A percentile compares a stretch with the other conserved stretches of the same genome.
Conservation (phyloP, 306 rosid genomes). For the Psophocarpus tetragonolobus region DNA sequence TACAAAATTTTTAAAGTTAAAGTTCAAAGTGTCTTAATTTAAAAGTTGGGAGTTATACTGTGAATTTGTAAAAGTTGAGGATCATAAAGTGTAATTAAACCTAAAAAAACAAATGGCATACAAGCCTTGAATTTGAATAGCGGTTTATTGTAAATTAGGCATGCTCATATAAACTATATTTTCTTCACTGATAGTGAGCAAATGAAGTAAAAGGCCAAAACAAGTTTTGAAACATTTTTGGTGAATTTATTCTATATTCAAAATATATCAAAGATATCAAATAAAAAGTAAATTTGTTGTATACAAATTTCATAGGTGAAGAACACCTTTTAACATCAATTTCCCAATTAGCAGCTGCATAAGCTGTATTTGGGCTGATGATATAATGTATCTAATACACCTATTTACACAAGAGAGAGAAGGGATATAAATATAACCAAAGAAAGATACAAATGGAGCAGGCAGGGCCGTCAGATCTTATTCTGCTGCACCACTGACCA, state of each 20-base stretch:
- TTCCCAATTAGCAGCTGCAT: conserved; percentile 11
- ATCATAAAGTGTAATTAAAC: too few species aligned
- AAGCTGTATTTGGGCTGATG: conserved; percentile 11
- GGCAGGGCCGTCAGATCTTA: conserved; percentile 26
- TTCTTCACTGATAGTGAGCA: not conserved
- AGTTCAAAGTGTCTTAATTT: too few species aligned
- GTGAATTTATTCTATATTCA: not conserved
- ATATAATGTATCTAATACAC: not conserved
- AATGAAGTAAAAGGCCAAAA: not conserved
- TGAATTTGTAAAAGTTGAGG: too few species aligned
- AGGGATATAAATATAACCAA: not conserved
- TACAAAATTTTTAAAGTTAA: too few species aligned
- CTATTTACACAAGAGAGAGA: not conserved
- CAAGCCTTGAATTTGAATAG: not conserved
- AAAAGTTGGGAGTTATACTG: too few species aligned
- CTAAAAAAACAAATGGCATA: not conserved
- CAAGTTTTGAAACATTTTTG: not conserved
- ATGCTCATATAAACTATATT: not conserved
- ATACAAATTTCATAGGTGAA: conserved; percentile 20
- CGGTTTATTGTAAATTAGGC: not conserved
- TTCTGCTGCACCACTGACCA: conserved; percentile 23
- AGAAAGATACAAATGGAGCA: conserved; percentile 18
- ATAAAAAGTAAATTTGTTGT: conserved; percentile 10
- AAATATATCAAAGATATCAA: not conserved
- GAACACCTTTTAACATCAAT: not conserved